Conservation (phyloP, 805 yeast species). For the Saturnispora gosingensis region DNA sequence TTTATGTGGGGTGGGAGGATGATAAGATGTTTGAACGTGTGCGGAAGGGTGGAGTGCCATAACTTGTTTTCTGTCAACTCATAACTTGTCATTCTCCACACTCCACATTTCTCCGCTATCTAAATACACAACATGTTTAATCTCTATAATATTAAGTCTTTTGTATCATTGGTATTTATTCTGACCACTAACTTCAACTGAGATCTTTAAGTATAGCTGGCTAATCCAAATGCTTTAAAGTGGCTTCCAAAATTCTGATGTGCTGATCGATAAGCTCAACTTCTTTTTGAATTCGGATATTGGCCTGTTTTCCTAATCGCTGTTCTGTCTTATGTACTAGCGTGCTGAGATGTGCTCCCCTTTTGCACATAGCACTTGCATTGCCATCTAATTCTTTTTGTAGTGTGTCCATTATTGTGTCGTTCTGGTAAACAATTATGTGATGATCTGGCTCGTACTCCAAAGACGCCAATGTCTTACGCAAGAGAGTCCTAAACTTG, state of each 20-base stretch:
- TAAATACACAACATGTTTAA: neutral
- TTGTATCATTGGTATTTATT: neutral
- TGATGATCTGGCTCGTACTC: constrained; percentile 8
- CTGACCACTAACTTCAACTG: neutral
- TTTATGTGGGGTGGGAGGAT: constrained; percentile 80
- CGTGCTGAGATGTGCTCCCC: constrained; percentile 5
- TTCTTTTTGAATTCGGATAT: constrained; percentile 34
- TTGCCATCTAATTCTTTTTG: constrained; percentile 13
- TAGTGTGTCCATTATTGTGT: constrained; percentile 20
- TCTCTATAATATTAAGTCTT: neutral
- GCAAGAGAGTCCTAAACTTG: constrained; percentile 6
- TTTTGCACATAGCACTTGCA: constrained; percentile 11
- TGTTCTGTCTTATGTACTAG: constrained; percentile 7
- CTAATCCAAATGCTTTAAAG: constrained; percentile 32
- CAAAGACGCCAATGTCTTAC: constrained; percentile 3
- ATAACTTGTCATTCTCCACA: neutral
- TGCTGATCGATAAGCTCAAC: constrained; percentile 68
- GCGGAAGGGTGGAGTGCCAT: constrained; percentile 15
- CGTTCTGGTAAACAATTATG: constrained; percentile 21
- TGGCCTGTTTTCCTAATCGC: constrained; percentile 9
- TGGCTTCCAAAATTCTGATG: constrained; percentile 57
- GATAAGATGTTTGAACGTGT: constrained; percentile 49
- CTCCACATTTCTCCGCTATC: neutral
- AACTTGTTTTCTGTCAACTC: neutral
- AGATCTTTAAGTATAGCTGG: neutral